phyloP scores from a whole-genome alignment of 1,284 basidiomycete genomes.

The Microbotryum saponariae region DNA sequence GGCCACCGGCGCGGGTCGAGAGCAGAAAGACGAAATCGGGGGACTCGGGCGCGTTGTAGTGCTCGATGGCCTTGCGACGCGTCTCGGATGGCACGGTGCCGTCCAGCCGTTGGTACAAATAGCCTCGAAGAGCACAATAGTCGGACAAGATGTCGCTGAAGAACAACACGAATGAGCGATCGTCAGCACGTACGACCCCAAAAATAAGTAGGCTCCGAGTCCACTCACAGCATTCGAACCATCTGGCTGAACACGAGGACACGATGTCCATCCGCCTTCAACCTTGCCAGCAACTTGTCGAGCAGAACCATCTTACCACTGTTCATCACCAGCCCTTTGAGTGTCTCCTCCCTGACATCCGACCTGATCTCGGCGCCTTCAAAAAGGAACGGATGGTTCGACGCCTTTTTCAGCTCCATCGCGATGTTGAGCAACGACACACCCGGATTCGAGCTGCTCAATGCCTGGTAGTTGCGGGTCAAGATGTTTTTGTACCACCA shows the following conservation, averaged over 20 bases:
- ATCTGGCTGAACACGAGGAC: conserved; percentile 72
- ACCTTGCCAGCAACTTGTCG: conserved; percentile 44
- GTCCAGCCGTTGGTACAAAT: conserved; percentile 72
- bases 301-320: conserved; percentile 48
- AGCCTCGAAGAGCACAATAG: conserved; percentile 84
- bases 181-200: background rate
- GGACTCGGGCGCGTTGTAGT: conserved; percentile 64
- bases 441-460: conserved; percentile 72
- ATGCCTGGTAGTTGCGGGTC: conserved; percentile 86
- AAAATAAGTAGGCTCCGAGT: background rate
- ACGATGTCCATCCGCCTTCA: conserved; percentile 46
- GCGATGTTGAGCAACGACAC: conserved; percentile 92
- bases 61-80: conserved; percentile 74
- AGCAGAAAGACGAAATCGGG: conserved; percentile 90
- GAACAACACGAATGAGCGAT: background rate
- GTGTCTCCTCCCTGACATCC: conserved; percentile 62
- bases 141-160: conserved; percentile 83
- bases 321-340: conserved; percentile 45
- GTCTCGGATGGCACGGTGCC: conserved; percentile 65
- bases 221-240: conserved; percentile 75
- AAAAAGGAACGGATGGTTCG: conserved; percentile 96
- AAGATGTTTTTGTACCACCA: conserved; percentile 99
- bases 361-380: conserved; percentile 82
- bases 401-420: conserved; percentile 95
- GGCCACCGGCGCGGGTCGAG: conserved; percentile 92